Conservation (phyloP, 345 rosid genomes). For the Camelina hispida region DNA sequence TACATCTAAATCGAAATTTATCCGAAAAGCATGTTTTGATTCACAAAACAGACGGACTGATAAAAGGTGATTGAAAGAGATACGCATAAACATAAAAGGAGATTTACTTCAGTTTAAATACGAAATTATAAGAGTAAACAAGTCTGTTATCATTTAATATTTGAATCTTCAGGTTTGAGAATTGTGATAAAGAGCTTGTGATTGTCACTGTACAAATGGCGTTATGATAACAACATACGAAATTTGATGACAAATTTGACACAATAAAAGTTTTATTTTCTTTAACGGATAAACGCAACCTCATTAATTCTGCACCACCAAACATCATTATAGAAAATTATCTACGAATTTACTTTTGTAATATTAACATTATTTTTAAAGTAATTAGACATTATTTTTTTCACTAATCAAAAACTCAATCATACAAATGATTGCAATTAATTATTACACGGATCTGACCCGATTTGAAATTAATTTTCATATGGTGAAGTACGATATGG, state of each 20-base stretch:
- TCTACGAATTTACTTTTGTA: no score
- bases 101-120: not conserved
- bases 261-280: not conserved
- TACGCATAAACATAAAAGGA: not conserved
- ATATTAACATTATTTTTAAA: no score
- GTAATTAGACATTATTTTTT: not conserved
- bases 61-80: no score
- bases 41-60: not conserved
- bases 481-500: conserved; percentile 15
- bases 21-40: not conserved
- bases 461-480: conserved; percentile 14
- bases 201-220: not conserved
- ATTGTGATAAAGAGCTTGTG: not conserved
- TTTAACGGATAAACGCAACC: not conserved
- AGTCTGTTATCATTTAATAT: not conserved
- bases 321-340: no score
- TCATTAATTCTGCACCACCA: not conserved
- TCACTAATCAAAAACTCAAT: not conserved
- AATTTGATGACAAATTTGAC: not conserved
- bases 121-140: not conserved
- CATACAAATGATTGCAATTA: not conserved
- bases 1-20: not conserved
- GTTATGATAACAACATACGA: not conserved
- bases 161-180: not conserved
- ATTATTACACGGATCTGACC: conserved; percentile 5